A percentile compares a stretch with the other conserved stretches of the same genome.
Conservation (phyloP, 2,329 filamentous ascomycete species). For the Epichloe aotearoae region DNA sequence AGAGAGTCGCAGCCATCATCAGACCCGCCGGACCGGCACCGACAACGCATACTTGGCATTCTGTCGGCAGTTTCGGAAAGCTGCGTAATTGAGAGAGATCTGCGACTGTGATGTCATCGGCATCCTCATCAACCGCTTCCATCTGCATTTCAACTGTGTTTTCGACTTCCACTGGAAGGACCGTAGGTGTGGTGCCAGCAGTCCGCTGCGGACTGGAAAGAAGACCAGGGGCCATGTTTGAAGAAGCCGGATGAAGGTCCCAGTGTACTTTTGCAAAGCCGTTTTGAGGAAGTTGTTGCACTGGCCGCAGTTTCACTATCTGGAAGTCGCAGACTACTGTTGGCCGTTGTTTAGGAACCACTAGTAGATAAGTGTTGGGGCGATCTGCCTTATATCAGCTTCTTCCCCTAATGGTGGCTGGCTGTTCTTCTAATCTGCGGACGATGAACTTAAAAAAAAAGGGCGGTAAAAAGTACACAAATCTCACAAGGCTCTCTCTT, state of each 20-base stretch:
- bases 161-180: constrained; percentile 4
- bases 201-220: constrained; percentile 2
- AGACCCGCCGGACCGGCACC: constrained; percentile 43
- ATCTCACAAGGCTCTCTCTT: neutral
- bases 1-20: constrained; percentile 42
- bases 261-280: neutral
- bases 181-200: neutral
- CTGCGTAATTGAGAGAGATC: constrained; percentile 35
- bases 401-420: neutral
- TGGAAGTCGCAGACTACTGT: neutral
- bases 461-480: neutral
- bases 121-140: constrained; percentile 10
- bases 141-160: constrained; percentile 8
- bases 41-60: constrained; percentile 37
- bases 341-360: neutral
- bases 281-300: neutral
- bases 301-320: neutral
- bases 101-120: constrained; percentile 26
- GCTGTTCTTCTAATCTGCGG: neutral
- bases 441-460: neutral
- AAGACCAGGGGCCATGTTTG: constrained; percentile 6
- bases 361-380: neutral
- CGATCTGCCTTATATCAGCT: neutral
- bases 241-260: neutral
- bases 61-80: constrained; percentile 31